Conservation (phyloP, 495 filamentous ascomycete species). For the Hypoxylon lienhwacheense region DNA sequence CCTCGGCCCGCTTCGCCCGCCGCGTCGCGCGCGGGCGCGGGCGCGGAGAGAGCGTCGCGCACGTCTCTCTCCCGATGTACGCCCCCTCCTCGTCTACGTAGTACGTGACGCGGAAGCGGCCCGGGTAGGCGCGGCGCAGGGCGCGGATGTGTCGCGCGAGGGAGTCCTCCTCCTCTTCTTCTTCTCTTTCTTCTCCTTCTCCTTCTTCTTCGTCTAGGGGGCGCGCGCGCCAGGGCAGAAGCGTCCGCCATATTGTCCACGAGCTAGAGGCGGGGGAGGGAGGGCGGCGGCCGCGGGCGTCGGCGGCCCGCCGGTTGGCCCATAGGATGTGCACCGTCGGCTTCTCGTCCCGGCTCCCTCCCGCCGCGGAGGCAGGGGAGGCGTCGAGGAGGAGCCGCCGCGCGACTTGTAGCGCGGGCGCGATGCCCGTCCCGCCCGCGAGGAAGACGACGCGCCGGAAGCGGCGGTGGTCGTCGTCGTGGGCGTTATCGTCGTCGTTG, state of each 20-base stretch:
- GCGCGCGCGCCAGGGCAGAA: neutral
- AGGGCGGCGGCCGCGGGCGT: constrained; percentile 31
- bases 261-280: no score
- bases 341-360: constrained; percentile 25
- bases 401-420: constrained; percentile 81
- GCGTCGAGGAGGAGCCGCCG: constrained; percentile 49
- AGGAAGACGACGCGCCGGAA: constrained; percentile 73
- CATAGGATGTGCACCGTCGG: constrained; percentile 41
- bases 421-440: constrained; percentile 92
- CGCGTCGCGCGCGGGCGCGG: constrained; percentile 5
- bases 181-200: constrained; percentile 20
- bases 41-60: constrained; percentile 9
- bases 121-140: constrained; percentile 57
- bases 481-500: no score
- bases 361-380: neutral
- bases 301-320: constrained; percentile 49
- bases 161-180: constrained; percentile 6
- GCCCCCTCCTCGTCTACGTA: constrained; percentile 76
- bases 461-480: no score
- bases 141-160: constrained; percentile 65
- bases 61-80: constrained; percentile 61
- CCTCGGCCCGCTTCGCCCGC: constrained; percentile 43
- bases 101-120: constrained; percentile 64
- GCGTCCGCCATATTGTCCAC: constrained; percentile 15
- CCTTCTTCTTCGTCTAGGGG: no score